Evolutionary conservation across 2,329 filamentous ascomycete genomes (phyloP).

Genomic region (Atkinsonella hypoxylon): DNA sequence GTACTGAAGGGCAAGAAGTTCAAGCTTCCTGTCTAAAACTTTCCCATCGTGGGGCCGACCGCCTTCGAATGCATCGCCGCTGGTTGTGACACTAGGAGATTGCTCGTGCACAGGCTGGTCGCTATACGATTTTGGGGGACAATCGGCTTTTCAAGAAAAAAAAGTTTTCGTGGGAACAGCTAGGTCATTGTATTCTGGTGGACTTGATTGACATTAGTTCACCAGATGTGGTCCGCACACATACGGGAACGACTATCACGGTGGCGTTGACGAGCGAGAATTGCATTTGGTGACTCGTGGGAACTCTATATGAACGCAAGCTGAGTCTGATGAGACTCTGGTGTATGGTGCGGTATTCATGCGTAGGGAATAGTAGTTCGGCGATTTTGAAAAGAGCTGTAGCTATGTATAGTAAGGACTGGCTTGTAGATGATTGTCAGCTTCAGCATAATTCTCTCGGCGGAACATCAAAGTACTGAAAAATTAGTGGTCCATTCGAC

Average conservation of each 20-base stretch:
- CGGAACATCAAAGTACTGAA: no score
- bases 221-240: neutral
- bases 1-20: constrained; percentile 83
- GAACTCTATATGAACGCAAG: neutral
- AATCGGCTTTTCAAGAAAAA: no score
- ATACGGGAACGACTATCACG: neutral
- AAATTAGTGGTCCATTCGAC: no score
- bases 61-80: neutral
- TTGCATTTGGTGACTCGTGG: constrained; percentile 1
- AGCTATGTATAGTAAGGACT: neutral
- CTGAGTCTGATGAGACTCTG: neutral
- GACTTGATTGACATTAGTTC: neutral
- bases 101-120: no score
- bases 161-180: neutral
- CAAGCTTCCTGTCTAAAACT: constrained; percentile 61
- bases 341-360: neutral
- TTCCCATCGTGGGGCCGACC: neutral
- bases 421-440: neutral
- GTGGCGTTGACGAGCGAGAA: constrained; percentile 4
- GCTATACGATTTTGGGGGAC: neutral
- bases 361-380: neutral
- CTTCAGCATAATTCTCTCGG: neutral
- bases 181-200: neutral
- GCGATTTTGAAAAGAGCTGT: neutral
- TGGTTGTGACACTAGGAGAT: neutral